These are phyloP conservation scores for Saccharomyces hybrid DNA, from an alignment of 1,139 yeast species.

Conservation along the genomic window DNA sequence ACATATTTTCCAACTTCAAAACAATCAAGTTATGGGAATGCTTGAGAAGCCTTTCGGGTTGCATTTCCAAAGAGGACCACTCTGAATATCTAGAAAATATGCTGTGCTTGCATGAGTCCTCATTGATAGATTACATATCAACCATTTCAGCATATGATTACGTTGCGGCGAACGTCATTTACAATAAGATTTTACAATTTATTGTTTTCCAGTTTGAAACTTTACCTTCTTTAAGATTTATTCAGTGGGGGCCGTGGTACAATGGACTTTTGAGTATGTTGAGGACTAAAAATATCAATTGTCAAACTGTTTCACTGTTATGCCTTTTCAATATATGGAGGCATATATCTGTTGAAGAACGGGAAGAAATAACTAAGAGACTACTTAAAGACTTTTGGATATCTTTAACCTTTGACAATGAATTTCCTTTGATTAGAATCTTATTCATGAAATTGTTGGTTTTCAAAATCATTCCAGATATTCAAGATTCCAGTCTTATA, in stretches of 20 bases:
- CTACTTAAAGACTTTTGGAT: constrained; percentile 18
- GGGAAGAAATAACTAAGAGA: constrained; percentile 4
- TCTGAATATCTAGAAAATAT: constrained; percentile 1
- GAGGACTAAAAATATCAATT: constrained; percentile 22
- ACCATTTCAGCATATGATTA: constrained; percentile 28
- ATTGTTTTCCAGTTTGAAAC: constrained; percentile 19
- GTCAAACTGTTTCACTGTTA: constrained; percentile 22
- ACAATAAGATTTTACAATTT: constrained; percentile 24
- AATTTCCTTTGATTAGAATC: constrained; percentile 18
- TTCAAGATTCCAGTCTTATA: neutral
- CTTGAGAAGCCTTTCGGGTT: constrained; percentile 17
- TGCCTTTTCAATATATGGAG: constrained; percentile 29
- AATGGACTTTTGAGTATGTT: constrained; percentile 21
- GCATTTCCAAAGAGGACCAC: constrained; percentile 7
- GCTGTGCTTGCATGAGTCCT: constrained; percentile 19
- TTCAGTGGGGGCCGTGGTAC: constrained; percentile 27
- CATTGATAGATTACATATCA: constrained; percentile 17
- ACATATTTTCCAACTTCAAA: constrained; percentile 21
- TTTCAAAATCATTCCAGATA: constrained; percentile 15
- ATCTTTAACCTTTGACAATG: constrained; percentile 14
- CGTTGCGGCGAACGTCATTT: constrained; percentile 23
- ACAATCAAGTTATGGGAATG: constrained; percentile 25
- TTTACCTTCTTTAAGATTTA: constrained; percentile 6
- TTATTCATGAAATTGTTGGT: constrained; percentile 22
- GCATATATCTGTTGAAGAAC: constrained; percentile 12